These are phyloP conservation scores for Gynandropsis gynandra DNA, from an alignment of 345 rosid species.

Conservation along the genomic window DNA sequence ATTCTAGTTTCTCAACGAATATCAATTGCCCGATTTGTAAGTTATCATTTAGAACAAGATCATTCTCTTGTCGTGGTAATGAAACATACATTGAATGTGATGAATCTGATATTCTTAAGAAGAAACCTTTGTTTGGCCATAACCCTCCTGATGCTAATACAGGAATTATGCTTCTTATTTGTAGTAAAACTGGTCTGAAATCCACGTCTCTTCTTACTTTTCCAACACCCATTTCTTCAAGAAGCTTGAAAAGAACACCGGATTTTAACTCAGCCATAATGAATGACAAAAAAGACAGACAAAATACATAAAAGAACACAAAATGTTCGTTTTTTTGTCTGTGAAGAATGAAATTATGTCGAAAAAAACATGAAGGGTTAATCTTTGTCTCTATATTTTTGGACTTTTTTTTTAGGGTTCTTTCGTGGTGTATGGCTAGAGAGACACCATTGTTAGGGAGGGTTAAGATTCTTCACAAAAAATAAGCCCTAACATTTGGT, in stretches of 20 bases:
- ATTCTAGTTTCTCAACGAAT: constrained; percentile 47
- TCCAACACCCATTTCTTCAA: constrained; percentile 40
- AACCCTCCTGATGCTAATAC: constrained; percentile 53
- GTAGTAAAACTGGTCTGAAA: constrained; percentile 43
- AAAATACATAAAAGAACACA: constrained; percentile 1
- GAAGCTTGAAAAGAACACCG: constrained; percentile 57
- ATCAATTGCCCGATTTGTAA: constrained; percentile 56
- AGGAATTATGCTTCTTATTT: constrained; percentile 73
- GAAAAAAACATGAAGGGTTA: too few relatives aligned
- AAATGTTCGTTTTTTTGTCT: too few relatives aligned
- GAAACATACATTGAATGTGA: constrained; percentile 56
- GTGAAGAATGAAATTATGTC: too few relatives aligned
- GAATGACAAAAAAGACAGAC: not conserved
- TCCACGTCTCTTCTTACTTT: constrained; percentile 23
- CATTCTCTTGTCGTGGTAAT: constrained; percentile 55
- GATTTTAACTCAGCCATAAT: constrained; percentile 41
- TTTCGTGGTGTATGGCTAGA: too few relatives aligned
- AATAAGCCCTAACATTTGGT: too few relatives aligned
- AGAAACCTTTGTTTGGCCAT: constrained; percentile 75
- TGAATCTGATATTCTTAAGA: constrained; percentile 52
- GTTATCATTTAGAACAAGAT: constrained; percentile 49
- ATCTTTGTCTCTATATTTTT: too few relatives aligned
- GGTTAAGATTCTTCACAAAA: too few relatives aligned
- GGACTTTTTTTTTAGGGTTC: too few relatives aligned
- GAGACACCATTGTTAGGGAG: too few relatives aligned